Evolutionary conservation across 169 alveolate species (phyloP).

Genomic region (Babesia caballi): DNA sequence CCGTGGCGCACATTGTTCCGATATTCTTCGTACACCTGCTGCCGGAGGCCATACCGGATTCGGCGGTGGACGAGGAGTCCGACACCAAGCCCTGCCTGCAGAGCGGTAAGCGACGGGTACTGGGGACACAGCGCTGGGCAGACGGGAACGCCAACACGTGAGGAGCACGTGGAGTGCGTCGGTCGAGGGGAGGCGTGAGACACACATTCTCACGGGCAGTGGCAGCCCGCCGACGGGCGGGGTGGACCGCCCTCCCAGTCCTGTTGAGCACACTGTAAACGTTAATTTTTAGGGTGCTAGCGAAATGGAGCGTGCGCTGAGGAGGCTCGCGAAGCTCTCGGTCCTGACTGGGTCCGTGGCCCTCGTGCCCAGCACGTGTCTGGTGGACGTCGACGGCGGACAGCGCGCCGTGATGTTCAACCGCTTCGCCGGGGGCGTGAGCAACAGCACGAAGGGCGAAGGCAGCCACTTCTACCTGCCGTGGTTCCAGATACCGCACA

Average conservation of each 20-base stretch:
- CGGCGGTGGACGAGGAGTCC: slow-evolving; percentile 32
- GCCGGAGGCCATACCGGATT: slow-evolving; percentile 55
- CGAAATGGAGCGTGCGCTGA: slow-evolving; percentile 70
- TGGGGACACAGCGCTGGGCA: background rate
- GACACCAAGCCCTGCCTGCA: slow-evolving; percentile 18
- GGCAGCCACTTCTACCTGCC: slow-evolving; percentile 92
- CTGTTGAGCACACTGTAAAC: background rate
- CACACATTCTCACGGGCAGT: background rate
- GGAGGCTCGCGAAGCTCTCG: slow-evolving; percentile 75
- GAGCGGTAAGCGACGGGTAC: background rate
- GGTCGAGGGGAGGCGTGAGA: background rate
- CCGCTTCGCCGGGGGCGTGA: slow-evolving; percentile 90
- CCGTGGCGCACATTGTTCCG: slow-evolving; percentile 69
- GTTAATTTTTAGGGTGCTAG: background rate
- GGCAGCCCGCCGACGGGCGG: background rate
- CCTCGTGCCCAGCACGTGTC: slow-evolving; percentile 78
- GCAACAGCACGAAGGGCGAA: slow-evolving; percentile 85
- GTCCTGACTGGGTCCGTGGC: slow-evolving; percentile 78
- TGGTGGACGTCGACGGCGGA: slow-evolving; percentile 93
- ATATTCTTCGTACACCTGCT: slow-evolving; percentile 61
- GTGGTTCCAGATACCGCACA: slow-evolving; percentile 87
- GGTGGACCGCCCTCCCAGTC: background rate
- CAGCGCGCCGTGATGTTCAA: slow-evolving; percentile 92
- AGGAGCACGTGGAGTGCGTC: background rate
- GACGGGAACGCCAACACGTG: background rate